These are phyloP conservation scores for Boletus tomentosulus DNA, from an alignment of 768 basidiomycete genomes.

Conservation along the genomic window DNA sequence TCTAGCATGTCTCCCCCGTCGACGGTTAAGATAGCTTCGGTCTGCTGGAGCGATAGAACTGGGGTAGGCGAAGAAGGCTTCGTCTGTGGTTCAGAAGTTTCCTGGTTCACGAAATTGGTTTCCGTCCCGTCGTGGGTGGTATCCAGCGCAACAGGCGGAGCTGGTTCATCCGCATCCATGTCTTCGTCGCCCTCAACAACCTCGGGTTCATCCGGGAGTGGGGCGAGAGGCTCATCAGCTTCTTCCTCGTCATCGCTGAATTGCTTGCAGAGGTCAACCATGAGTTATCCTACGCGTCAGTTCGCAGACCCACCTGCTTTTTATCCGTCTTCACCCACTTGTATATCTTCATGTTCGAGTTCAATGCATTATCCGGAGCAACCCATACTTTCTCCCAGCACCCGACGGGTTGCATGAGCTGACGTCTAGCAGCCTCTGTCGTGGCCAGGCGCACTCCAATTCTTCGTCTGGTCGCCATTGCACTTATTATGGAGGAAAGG, in stretches of 20 bases:
- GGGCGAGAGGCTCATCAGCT: slow-evolving; percentile 74
- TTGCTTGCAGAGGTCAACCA: slow-evolving; percentile 46
- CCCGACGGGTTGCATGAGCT: slow-evolving; percentile 86
- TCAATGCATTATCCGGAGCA: slow-evolving; percentile 50
- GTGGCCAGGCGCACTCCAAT: slow-evolving; percentile 74
- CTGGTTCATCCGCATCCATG: slow-evolving; percentile 61
- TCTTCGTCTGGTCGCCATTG: slow-evolving; percentile 70
- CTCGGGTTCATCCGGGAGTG: slow-evolving; percentile 74
- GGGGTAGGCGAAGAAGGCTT: slow-evolving; percentile 69
- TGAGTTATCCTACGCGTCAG: neutral
- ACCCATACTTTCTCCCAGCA: slow-evolving; percentile 83
- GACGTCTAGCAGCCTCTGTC: slow-evolving; percentile 75
- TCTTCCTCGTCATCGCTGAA: slow-evolving; percentile 85
- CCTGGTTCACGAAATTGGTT: slow-evolving; percentile 31
- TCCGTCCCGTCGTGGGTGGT: slow-evolving; percentile 37
- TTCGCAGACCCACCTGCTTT: slow-evolving; percentile 51
- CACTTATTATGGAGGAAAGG: neutral
- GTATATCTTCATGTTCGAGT: slow-evolving; percentile 60
- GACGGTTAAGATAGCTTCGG: slow-evolving; percentile 42
- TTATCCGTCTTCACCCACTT: slow-evolving; percentile 83
- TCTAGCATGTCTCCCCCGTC: slow-evolving; percentile 44
- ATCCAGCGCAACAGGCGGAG: slow-evolving; percentile 40
- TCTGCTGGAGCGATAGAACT: slow-evolving; percentile 46
- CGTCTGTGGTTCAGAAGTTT: slow-evolving; percentile 46
- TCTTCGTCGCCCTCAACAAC: slow-evolving; percentile 74